Evolutionary conservation across 78 protist genomes (phyloP).

Genomic region (Pigoraptor vietnamica): DNA sequence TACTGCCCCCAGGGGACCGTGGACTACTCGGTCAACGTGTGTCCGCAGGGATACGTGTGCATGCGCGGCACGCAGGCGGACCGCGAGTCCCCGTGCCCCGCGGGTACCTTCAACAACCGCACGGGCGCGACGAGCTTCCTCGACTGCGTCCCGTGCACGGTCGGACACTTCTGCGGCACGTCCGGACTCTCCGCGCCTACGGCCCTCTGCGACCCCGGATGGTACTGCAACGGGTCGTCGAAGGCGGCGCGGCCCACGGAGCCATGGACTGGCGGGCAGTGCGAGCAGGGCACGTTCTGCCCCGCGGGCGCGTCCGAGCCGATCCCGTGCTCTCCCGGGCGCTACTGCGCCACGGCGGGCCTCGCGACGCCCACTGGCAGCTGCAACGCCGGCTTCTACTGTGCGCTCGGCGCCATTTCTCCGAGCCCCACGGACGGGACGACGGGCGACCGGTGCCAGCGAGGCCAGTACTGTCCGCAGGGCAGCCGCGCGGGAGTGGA

Average conservation of each 20-base stretch:
- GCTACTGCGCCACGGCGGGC: slow-evolving; percentile 9
- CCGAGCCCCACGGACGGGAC: neutral
- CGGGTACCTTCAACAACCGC: neutral
- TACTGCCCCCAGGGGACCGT: neutral
- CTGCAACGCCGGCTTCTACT: slow-evolving; percentile 39
- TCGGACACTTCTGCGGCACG: slow-evolving; percentile 41
- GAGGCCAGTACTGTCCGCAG: slow-evolving; percentile 28
- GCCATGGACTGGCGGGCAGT: neutral
- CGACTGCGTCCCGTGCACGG: slow-evolving; percentile 26
- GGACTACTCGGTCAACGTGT: neutral
- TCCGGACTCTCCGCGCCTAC: neutral
- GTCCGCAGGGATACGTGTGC: slow-evolving; percentile 1
- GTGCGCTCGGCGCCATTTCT: slow-evolving; percentile 13
- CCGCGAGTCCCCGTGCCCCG: neutral
- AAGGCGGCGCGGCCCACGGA: neutral
- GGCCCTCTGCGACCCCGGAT: slow-evolving; percentile 6
- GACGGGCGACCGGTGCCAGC: slow-evolving; percentile 22
- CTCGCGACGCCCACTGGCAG: slow-evolving; percentile 7
- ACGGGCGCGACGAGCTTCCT: neutral
- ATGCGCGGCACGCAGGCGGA: neutral
- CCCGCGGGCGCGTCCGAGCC: slow-evolving; percentile 27
- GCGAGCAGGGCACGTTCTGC: slow-evolving; percentile 38
- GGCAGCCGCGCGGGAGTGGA: neutral
- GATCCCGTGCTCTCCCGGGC: slow-evolving; percentile 25
- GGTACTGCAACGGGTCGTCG: neutral